Conservation (phyloP, 768 basidiomycete species). For the Calocera viscosa region DNA sequence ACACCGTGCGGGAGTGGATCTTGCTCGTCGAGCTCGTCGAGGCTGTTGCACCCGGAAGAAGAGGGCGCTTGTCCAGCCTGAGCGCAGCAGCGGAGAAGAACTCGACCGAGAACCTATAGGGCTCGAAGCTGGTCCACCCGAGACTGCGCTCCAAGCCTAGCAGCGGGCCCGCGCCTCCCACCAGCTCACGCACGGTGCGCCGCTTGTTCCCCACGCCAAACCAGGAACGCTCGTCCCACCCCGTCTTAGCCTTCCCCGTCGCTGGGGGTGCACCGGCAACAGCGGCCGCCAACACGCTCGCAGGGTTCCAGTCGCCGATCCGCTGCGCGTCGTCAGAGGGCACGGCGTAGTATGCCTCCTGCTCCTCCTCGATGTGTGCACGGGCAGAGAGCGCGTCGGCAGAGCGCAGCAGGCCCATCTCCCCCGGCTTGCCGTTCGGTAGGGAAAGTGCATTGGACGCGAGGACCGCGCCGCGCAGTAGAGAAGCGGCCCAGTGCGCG, state of each 20-base stretch:
- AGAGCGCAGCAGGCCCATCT: conserved; percentile 50
- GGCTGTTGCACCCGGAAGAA: neutral
- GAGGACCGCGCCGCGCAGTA: conserved; percentile 28
- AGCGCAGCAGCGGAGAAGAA: conserved; percentile 77
- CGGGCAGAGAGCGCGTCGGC: conserved; percentile 40
- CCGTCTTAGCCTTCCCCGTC: conserved; percentile 11
- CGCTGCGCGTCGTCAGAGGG: conserved; percentile 57
- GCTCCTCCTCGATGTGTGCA: conserved; percentile 19
- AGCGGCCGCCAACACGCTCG: conserved; percentile 24
- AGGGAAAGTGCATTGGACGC: neutral
- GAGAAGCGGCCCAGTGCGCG: conserved; percentile 66
- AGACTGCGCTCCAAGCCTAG: conserved; percentile 31
- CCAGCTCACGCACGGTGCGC: neutral
- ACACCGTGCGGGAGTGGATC: conserved; percentile 71
- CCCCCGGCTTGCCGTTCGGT: conserved; percentile 22
- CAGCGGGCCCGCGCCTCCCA: conserved; percentile 17
- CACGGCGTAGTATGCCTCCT: conserved; percentile 48
- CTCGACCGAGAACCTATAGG: conserved; percentile 76
- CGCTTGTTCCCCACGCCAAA: neutral
- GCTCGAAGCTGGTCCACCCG: conserved; percentile 32
- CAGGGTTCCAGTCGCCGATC: conserved; percentile 49
- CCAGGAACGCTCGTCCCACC: neutral
- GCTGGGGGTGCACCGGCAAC: conserved; percentile 30
- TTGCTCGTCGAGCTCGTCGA: neutral
- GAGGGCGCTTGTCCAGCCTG: conserved; percentile 61